Evolutionary conservation across 208 protist genomes (phyloP).

Genomic region (Vickermania spadyakhi): DNA sequence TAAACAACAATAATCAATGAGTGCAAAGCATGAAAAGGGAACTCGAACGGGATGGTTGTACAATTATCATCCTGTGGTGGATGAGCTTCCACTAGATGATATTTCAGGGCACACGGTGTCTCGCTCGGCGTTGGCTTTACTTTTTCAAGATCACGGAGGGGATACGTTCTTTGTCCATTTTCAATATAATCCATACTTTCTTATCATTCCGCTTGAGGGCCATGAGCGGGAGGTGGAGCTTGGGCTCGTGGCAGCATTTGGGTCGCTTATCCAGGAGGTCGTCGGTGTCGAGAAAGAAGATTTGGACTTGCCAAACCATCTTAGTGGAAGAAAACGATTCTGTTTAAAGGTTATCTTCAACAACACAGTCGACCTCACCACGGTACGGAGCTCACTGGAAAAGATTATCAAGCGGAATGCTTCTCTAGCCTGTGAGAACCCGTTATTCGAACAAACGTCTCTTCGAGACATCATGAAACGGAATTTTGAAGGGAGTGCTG

Average conservation of each 20-base stretch:
- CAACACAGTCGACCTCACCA: conserved; percentile 91
- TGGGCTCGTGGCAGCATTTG: conserved; percentile 87
- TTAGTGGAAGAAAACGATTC: conserved; percentile 87
- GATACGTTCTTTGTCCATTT: conserved; percentile 72
- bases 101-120: background rate
- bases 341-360: conserved; percentile 94
- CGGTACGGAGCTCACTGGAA: conserved; percentile 77
- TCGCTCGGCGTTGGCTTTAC: conserved; percentile 49
- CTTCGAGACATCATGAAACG: conserved; percentile 64
- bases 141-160: conserved; percentile 76
- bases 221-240: conserved; percentile 93
- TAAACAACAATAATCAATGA: conserved; percentile 8
- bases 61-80: conserved; percentile 79
- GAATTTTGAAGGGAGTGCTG: conserved; percentile 30
- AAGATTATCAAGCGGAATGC: conserved; percentile 77
- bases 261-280: conserved; percentile 76
- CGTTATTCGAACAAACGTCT: conserved; percentile 31
- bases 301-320: conserved; percentile 95
- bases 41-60: conserved; percentile 80
- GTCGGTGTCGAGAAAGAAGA: conserved; percentile 92
- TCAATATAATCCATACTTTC: conserved; percentile 74
- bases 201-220: conserved; percentile 62
- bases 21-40: conserved; percentile 50
- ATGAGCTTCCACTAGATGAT: conserved; percentile 8
- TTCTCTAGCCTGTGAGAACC: conserved; percentile 31